A percentile compares a stretch with the other conserved stretches of the same genome.
These are phyloP conservation scores for Nicotiana benthamiana DNA, from an alignment of 257 asterid species.

Conservation along the genomic window DNA sequence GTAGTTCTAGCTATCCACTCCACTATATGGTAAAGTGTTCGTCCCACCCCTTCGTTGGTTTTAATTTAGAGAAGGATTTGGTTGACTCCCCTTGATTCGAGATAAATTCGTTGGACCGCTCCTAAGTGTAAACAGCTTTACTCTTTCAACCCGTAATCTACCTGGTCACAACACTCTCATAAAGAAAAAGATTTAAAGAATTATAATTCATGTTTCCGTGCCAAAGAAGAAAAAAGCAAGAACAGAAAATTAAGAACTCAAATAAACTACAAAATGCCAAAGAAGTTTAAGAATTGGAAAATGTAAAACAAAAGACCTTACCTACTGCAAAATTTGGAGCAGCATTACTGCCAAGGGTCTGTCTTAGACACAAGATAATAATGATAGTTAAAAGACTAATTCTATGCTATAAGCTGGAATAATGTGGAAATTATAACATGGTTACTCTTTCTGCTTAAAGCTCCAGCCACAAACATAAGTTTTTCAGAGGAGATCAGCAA, in stretches of 20 bases:
- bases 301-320: neutral
- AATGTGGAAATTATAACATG: no score
- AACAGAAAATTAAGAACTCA: neutral
- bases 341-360: neutral
- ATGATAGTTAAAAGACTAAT: neutral
- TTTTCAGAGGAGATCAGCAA: slow-evolving; percentile 60
- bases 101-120: no score
- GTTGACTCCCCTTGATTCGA: no score
- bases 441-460: no score
- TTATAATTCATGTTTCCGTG: neutral
- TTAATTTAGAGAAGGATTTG: no score
- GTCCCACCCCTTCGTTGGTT: no score
- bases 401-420: neutral
- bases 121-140: no score
- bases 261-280: neutral
- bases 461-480: neutral
- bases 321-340: neutral
- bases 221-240: neutral
- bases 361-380: neutral
- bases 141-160: no score
- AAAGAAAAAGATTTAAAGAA: neutral
- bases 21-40: no score
- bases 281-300: neutral
- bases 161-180: no score
- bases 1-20: no score